Evolutionary conservation across 495 filamentous ascomycete genomes (phyloP), one percentile per base, ranked within the genome.

Genomic region (Lindgomyces ingoldianus): DNA sequence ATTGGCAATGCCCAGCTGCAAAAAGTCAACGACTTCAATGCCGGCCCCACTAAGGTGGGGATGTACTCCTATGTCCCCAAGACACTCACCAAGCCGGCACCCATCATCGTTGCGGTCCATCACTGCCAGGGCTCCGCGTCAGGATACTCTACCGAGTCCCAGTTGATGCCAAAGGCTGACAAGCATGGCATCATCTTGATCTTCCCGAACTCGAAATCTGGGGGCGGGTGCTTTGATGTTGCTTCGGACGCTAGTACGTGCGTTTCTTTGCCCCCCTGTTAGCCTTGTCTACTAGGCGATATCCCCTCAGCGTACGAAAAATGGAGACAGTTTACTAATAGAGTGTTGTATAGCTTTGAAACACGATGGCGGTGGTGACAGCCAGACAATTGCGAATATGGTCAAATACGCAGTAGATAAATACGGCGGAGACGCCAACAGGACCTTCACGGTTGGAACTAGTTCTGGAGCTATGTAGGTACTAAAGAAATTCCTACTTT

Each of bases 141-240:
- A 53, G 72, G 60, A 16, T 74, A 72, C 57, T 74, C 53, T 53
- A 21, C 16, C 11, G 68, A 67, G 46, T 54, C 63, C 1, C 61
- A 69, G 27, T 74, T 65, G 70, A 57, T 75, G 74, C 62, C 72
- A 16, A 65, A 71, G 50, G 80, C 81, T 24, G 78, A 84, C 64
- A 53, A 64, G 19, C 59, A 80, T 61, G 81, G 81, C 55, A 81
- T 84, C 72, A 82, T 84, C 62, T 63, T 83, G 48, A 81, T 84
- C 68, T 85, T 80, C 72, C 81, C 82, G 27, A 62, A 61, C 57
- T 70, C 77, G 3, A 74, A 77, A 4, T 75, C 81, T 67, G 70
- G 72, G 56, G 78, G 71, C 68, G 81, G 80, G 64, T 85, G 83
- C 78, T 84, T 82, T 79, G 83, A 84, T 57, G 80, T 84, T 29